These are phyloP conservation scores for Alternaria metachromatica DNA, from an alignment of 2,329 filamentous ascomycete genomes.

Conservation along the genomic window DNA sequence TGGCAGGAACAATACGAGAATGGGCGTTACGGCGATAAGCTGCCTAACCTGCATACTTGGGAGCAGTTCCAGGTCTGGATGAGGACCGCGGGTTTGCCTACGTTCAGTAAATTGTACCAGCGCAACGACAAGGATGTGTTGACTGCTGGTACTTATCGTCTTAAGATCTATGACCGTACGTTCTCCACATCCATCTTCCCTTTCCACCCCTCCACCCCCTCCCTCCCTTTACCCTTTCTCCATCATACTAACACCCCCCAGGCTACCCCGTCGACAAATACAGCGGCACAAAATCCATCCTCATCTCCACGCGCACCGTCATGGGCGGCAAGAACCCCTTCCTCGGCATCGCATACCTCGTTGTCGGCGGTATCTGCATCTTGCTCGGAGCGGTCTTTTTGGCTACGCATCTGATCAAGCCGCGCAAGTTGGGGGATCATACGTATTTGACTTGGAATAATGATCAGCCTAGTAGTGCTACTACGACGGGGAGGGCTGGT, in stretches of 20 bases:
- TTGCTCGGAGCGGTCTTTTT: conserved; percentile 88
- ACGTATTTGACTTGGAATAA: conserved; percentile 97
- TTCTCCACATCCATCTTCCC: background rate
- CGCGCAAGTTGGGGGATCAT: conserved; percentile 96
- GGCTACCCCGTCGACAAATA: conserved; percentile 82
- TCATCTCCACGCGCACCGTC: conserved; percentile 87
- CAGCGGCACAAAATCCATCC: conserved; percentile 85
- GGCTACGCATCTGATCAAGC: conserved; percentile 87
- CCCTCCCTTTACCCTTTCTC: too few species aligned
- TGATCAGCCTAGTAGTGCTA: conserved; percentile 65
- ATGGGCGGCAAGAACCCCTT: conserved; percentile 96
- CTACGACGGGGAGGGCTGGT: conserved; percentile 54
- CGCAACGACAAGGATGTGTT: conserved; percentile 77
- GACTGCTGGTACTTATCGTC: conserved; percentile 73
- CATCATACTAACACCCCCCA: conserved; percentile 58
- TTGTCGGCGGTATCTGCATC: conserved; percentile 92
- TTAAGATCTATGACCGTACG: conserved; percentile 82
- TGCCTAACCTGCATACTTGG: conserved; percentile 75
- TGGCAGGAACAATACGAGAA: conserved; percentile 76
- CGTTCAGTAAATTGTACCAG: conserved; percentile 91
- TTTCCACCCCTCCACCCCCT: background rate
- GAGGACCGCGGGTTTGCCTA: conserved; percentile 91
- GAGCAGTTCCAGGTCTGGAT: conserved; percentile 98
- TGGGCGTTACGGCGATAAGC: conserved; percentile 68
- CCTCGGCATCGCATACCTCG: conserved; percentile 93